Conservation (phyloP, 768 basidiomycete species). For the Pisolithus sp. region DNA sequence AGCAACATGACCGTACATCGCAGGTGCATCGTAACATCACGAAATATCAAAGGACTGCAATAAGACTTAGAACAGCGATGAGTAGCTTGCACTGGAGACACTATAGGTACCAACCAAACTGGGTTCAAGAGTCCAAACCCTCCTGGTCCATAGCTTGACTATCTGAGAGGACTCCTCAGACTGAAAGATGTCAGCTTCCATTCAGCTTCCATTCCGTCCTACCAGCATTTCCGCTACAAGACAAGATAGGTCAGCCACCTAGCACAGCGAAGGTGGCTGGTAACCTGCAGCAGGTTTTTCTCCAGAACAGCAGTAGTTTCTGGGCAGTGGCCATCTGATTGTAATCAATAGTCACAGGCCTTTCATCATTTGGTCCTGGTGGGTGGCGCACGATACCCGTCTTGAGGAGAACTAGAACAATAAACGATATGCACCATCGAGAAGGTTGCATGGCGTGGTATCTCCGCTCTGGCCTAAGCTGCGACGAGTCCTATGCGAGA, state of each 20-base stretch:
- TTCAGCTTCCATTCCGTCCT: slow-evolving; percentile 96
- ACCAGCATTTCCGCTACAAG: slow-evolving; percentile 94
- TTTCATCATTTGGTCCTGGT: slow-evolving; percentile 46
- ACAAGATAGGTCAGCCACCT: not conserved
- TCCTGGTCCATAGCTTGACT: slow-evolving; percentile 92
- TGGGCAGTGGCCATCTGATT: slow-evolving; percentile 96
- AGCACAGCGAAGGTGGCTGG: not conserved
- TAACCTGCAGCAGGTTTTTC: slow-evolving; percentile 94
- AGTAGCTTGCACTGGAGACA: not conserved
- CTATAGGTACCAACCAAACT: slow-evolving; percentile 59
- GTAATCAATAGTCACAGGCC: slow-evolving; percentile 78
- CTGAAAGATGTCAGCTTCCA: slow-evolving; percentile 77
- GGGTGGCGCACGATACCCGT: slow-evolving; percentile 84
- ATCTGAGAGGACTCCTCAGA: slow-evolving; percentile 43
- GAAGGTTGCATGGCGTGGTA: slow-evolving; percentile 93
- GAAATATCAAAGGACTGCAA: slow-evolving; percentile 2
- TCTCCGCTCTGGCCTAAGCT: slow-evolving; percentile 62
- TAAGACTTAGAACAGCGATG: not conserved
- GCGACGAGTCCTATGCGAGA: too few relatives aligned
- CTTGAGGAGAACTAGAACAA: slow-evolving; percentile 94
- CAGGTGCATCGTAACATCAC: slow-evolving; percentile 15
- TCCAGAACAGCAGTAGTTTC: slow-evolving; percentile 95
- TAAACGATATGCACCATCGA: slow-evolving; percentile 96
- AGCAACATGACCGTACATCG: too few relatives aligned
- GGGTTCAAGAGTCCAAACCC: slow-evolving; percentile 97